Base-by-base conservation (phyloP, 2,329 filamentous ascomycete species). In the Botrytis galanthina region DNA sequence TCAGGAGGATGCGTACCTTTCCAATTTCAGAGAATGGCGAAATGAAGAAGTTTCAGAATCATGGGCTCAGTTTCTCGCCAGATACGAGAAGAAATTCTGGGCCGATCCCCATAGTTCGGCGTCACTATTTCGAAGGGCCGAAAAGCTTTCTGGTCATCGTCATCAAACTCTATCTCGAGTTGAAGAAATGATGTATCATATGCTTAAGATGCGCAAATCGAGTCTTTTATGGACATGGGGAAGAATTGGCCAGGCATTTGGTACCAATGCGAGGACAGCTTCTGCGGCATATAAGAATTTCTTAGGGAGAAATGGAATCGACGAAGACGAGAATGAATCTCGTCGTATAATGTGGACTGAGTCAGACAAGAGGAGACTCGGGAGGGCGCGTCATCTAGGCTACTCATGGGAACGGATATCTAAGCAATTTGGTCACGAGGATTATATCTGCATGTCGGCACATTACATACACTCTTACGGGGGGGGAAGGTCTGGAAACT, bases 211-310 rank as follows among this genome's bases (percentile, higher is more conserved):
- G 4, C 66, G 35, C 35, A 57, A 32, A 69, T 69, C 66, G 22
- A 69, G 66, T 37, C 26, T 57, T 18, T 32, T n/a, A 6, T 69
- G 66, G 48, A 57, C 35, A 42, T 69, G 66, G 66, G 48, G 48
- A 42, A 42, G 35, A 42, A 69, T 69, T 14, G 66, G 26, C 20
- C 48, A 69, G n/a, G 66, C 48, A 16, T 69, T 69, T 69, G 48
- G 35, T 57, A 69, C 66, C 9, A 69, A 57, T 32, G 35, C 48
- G 6, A 32, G 37, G 16, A 57, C 48, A 32, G 66, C 35, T 35
- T 57, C 35, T 32, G n/a, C 10, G 26, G 66, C 66, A 69, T 69
- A 69, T 42, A 42, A 69, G 54, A 22, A 1, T 26, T 42, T 57
- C 14, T 26, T 69, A 12, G 18, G 32, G 26, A 57, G 37, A 5